Base-by-base conservation (phyloP, 495 filamentous ascomycete species). In the Aspergillus cavernicola region DNA sequence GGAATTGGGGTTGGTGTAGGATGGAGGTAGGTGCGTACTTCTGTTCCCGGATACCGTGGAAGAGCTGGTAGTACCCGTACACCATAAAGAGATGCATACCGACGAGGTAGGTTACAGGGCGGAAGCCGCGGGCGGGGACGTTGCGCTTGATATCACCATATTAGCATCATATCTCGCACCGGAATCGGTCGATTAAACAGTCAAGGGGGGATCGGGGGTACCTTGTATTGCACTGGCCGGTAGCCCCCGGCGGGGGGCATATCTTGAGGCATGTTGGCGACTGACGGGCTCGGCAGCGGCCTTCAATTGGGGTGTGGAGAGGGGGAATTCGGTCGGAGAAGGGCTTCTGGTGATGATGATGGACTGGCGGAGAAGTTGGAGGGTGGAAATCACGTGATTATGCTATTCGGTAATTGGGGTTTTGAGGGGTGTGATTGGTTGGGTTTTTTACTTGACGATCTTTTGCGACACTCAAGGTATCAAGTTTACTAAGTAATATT, bases 171-270 rank as follows among this genome's bases (percentile, higher is more conserved):
- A 7, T 35, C 29, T 3, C 22, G 9, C 18, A 3, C 22, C n/a
- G n/a, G n/a, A n/a, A 26, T 39, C 36, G 15, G n/a, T 6, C 12
- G 39, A 28, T 24, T 28, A 16, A 5, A 13, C 13, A 11, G 35
- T 16, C 35, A 18, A 43, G 24, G 43, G 43, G 28, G 18, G 28
- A 23, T n/a, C 22, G 8, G 31, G 71, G 78, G 59, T 70, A 91
- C 88, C 83, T 96, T 96, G 79, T 95, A 98, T 73, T 97, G 93
- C 46, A 98, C 85, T 60, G 90, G 87, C 63, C 81, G 87, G 70
- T 98, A 98, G 80, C 93, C 93, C 76, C 93, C 93, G 63, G 69
- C 63, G 57, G 93, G 93, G 73, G 93, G 93, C 77, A 98, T 87
- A 83, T 97, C 93, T 82, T 81, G 78, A 69, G 73, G 72, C 78